Percentiles rank a stretch among this genome's conserved stretches.
Evolutionary conservation across 2,329 filamentous ascomycete species (phyloP).

Genomic region (Juglanconis sp.): DNA sequence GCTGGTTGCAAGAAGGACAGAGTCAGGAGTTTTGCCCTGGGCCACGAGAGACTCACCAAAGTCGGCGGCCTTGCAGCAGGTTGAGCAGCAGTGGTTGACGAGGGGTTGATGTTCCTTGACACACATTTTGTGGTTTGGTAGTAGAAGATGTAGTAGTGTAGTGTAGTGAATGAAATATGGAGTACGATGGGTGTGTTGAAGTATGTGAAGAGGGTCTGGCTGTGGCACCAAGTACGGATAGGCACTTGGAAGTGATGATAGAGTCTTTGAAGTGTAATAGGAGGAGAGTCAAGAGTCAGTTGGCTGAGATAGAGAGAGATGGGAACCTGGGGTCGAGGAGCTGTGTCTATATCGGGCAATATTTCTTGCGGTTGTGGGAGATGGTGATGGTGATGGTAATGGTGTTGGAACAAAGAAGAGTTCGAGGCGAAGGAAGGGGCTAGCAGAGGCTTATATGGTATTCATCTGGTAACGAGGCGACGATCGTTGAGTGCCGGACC

Average conservation of each 20-base stretch:
- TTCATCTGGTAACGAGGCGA: conserved; percentile 1
- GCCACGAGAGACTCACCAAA: conserved; percentile 31
- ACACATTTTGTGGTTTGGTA: conserved; percentile 32
- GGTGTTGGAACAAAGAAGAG: background rate
- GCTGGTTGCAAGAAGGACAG: background rate
- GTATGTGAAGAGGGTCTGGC: background rate
- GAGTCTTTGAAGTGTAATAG: background rate
- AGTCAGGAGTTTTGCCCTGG: background rate
- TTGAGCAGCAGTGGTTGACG: conserved; percentile 49
- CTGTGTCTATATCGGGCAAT: background rate
- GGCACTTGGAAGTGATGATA: background rate
- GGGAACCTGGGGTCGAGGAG: background rate
- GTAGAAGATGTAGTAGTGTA: background rate
- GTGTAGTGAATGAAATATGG: conserved; percentile 15
- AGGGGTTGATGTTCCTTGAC: conserved; percentile 41
- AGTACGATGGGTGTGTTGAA: background rate
- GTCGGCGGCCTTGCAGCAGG: conserved; percentile 49
- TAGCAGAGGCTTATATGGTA: conserved; percentile 9
- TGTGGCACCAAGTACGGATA: background rate
- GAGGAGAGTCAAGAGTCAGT: background rate
- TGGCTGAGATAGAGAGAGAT: background rate
- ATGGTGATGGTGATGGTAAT: background rate
- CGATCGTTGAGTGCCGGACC: background rate
- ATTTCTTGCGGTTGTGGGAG: background rate
- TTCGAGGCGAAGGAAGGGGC: background rate